Evolutionary conservation across 345 rosid species (phyloP).

Genomic region (Limnanthes douglasii): DNA sequence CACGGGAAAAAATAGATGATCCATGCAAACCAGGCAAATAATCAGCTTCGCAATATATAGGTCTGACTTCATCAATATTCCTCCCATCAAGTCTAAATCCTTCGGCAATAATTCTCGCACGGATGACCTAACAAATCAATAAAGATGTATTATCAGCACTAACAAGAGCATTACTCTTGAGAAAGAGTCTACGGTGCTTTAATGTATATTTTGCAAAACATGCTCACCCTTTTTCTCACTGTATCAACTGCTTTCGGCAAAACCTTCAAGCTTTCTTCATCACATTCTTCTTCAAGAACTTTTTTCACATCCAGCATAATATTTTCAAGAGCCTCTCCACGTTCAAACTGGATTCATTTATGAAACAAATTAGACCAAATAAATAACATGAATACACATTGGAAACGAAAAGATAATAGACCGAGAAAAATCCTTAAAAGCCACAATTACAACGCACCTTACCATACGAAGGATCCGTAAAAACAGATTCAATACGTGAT

Average conservation of each 20-base stretch:
- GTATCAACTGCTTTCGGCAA: slow-evolving; percentile 79
- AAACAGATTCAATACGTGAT: slow-evolving; percentile 59
- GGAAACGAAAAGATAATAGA: not conserved
- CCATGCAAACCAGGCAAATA: slow-evolving; percentile 67
- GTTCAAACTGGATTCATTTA: slow-evolving; percentile 52
- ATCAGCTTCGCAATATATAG: slow-evolving; percentile 64
- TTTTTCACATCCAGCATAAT: slow-evolving; percentile 58
- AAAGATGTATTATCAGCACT: not conserved
- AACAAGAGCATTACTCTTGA: not conserved
- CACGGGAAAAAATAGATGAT: slow-evolving; percentile 83
- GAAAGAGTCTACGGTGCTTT: not conserved
- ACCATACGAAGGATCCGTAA: slow-evolving; percentile 71
- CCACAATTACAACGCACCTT: slow-evolving; percentile 37
- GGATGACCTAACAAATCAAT: slow-evolving; percentile 49
- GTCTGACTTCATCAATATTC: slow-evolving; percentile 74
- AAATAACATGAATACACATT: slow-evolving; percentile 1
- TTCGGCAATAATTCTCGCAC: slow-evolving; percentile 66
- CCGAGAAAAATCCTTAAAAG: slow-evolving; percentile 6
- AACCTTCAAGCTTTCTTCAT: slow-evolving; percentile 66
- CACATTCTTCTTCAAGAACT: slow-evolving; percentile 66
- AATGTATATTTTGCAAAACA: not conserved
- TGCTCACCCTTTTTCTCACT: slow-evolving; percentile 67
- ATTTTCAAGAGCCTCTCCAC: slow-evolving; percentile 88
- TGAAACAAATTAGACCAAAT: slow-evolving; percentile 7
- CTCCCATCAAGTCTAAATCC: slow-evolving; percentile 92